Conservation (phyloP, 2,329 filamentous ascomycete genomes). For the Trichoderma sp. region DNA sequence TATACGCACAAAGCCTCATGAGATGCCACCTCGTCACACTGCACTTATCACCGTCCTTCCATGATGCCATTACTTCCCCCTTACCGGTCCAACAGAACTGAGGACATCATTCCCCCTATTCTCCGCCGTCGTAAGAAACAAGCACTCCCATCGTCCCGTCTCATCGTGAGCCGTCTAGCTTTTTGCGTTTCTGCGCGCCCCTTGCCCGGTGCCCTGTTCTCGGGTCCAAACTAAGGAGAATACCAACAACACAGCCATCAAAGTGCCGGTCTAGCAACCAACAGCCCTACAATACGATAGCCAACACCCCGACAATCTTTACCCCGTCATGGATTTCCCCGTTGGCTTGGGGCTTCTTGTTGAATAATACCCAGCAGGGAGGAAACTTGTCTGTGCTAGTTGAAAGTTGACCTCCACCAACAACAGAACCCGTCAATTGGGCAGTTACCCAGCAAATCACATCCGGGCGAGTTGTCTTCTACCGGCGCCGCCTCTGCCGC, state of each 20-base stretch:
- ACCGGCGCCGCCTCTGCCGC: conserved; percentile 18
- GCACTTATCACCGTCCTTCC: too few species aligned
- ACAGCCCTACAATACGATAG: too few species aligned
- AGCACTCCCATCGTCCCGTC: background rate
- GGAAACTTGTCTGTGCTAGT: too few species aligned
- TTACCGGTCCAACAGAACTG: background rate
- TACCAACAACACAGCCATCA: too few species aligned
- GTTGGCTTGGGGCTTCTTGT: background rate
- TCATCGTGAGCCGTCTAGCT: background rate
- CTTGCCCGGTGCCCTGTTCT: conserved; percentile 15
- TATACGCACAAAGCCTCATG: too few species aligned
- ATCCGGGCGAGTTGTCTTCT: background rate
- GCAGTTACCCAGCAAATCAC: conserved; percentile 2
- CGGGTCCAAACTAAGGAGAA: background rate
- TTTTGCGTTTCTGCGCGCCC: background rate
- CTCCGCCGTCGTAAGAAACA: background rate
- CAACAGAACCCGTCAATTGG: background rate
- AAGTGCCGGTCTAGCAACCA: too few species aligned
- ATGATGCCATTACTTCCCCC: too few species aligned
- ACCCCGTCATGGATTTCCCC: background rate
- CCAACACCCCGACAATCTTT: too few species aligned
- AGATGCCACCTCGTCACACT: too few species aligned
- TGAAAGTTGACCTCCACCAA: background rate
- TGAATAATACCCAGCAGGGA: too few species aligned
- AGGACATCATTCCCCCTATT: background rate